Evolutionary conservation across 192 early-diverging fungal species (phyloP).

Genomic region (Dissophora ornata): DNA sequence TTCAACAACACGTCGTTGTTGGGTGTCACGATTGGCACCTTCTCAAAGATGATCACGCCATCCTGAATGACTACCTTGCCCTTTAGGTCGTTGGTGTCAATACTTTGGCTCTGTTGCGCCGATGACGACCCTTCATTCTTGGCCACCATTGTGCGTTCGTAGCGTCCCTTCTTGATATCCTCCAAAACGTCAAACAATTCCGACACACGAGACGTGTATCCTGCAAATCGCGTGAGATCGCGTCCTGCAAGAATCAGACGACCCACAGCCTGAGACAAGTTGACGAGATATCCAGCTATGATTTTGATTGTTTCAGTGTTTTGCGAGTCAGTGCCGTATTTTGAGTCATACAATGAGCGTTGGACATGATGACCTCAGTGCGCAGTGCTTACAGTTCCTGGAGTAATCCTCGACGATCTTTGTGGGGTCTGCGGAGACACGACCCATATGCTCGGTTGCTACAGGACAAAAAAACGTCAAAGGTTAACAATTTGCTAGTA

Average conservation of each 20-base stretch:
- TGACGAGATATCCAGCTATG: conserved; percentile 72
- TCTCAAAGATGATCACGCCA: conserved; percentile 73
- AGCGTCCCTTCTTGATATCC: conserved; percentile 66
- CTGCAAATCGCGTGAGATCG: conserved; percentile 72
- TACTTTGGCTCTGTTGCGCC: conserved; percentile 22
- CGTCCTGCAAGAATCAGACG: conserved; percentile 72
- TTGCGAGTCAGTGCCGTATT: no score
- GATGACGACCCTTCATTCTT: conserved; percentile 27
- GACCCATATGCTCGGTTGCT: conserved; percentile 69
- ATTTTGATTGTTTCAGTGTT: no score
- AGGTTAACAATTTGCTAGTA: background rate
- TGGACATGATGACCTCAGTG: no score
- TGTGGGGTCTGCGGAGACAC: conserved; percentile 59
- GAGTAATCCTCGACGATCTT: conserved; percentile 72
- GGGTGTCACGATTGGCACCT: conserved; percentile 83
- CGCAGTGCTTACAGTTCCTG: conserved; percentile 70
- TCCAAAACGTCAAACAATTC: conserved; percentile 68
- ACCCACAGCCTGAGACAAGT: conserved; percentile 72
- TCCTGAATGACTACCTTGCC: conserved; percentile 63
- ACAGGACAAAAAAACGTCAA: background rate
- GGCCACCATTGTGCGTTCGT: conserved; percentile 64
- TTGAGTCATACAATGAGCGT: background rate
- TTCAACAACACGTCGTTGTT: conserved; percentile 76
- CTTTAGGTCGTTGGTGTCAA: conserved; percentile 61
- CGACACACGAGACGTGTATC: conserved; percentile 71